Evolutionary conservation across 2,329 filamentous ascomycete species (phyloP), one percentile per base, ranked within the genome.

Genomic region (Microcyclospora tardicrescens): DNA sequence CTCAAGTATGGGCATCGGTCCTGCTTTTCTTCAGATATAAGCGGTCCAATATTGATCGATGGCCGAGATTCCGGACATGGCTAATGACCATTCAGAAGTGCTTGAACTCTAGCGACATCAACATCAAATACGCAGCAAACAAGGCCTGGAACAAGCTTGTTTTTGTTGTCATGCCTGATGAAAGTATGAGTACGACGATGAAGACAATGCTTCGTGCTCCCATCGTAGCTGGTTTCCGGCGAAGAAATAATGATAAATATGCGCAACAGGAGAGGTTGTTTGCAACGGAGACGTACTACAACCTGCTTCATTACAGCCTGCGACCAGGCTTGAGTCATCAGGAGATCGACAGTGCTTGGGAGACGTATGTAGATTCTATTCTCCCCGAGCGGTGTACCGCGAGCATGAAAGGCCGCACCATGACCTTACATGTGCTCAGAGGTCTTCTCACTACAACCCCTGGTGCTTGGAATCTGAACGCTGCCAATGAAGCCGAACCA

Each of bases 1-100:
- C 91, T 5, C 82, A 86, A 47, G 84, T 96, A 15, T 96, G 89
- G 89, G 81, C 82, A 42, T 74, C 85, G 28, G 67, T 93, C 2
- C 75, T 89, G 6, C 69, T 94, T 2, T 76, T 94, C 39, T 66
- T 95, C 35, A 77, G 81, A 38, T 67, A 61, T 44, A 62, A 76
- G 62, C 60, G 77, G 58, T 47, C 68, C 66, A 53, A 76, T 65
- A 47, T 78, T 56, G 63, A 73, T 16, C 59, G 65, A 29, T 96
- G 89, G 83, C 69, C 79, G 27, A 47, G 52, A 19, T 75, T 81
- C 52, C 77, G 85, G 45, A 72, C 69, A 19, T 95, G 85, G 82
- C 67, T 95, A 6, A 71, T 72, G 27, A 71, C 94, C 9, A 79
- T 93, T 13, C 81, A 94, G 51, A 71, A 71, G 44, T 91, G 84